phyloP scores from a whole-genome alignment of 192 early-diverging fungal species.

The Podila horticola region DNA sequence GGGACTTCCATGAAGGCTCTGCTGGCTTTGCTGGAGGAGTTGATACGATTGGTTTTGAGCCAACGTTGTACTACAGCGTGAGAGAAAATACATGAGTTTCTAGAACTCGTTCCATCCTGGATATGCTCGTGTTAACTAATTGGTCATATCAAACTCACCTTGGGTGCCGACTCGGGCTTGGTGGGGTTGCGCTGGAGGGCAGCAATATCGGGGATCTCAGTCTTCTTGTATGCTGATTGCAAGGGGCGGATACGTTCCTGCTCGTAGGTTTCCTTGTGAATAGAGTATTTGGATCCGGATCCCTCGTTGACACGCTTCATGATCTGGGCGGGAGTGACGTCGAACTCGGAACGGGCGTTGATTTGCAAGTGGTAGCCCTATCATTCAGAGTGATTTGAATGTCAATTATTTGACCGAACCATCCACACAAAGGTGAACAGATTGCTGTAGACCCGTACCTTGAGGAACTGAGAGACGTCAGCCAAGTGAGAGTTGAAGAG shows the following conservation, averaged over 20 bases:
- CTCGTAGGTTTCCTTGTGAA: conserved; percentile 65
- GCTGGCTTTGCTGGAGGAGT: conserved; percentile 8
- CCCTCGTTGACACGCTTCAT: conserved; percentile 86
- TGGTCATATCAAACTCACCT: conserved; percentile 15
- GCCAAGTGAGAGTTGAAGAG: conserved; percentile 85
- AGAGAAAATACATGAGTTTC: too few species aligned
- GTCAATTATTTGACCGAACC: neutral
- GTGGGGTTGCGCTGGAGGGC: conserved; percentile 59
- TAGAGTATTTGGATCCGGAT: conserved; percentile 92
- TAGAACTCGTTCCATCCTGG: too few species aligned
- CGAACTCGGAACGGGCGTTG: conserved; percentile 83
- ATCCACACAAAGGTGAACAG: neutral
- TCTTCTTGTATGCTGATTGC: conserved; percentile 71
- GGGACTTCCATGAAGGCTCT: conserved; percentile 4
- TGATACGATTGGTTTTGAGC: neutral
- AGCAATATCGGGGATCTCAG: conserved; percentile 67
- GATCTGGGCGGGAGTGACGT: conserved; percentile 85
- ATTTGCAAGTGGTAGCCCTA: conserved; percentile 90
- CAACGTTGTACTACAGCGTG: neutral
- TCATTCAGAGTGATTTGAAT: neutral
- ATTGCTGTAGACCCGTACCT: conserved; percentile 54
- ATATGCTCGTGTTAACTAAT: too few species aligned
- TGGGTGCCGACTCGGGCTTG: conserved; percentile 54
- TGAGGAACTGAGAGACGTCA: conserved; percentile 85
- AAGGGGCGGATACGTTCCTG: conserved; percentile 46